A percentile compares a stretch with the other conserved stretches of the same genome.
phyloP scores from a whole-genome alignment of 495 filamentous ascomycete genomes.

The Aspergillus nidulans region DNA sequence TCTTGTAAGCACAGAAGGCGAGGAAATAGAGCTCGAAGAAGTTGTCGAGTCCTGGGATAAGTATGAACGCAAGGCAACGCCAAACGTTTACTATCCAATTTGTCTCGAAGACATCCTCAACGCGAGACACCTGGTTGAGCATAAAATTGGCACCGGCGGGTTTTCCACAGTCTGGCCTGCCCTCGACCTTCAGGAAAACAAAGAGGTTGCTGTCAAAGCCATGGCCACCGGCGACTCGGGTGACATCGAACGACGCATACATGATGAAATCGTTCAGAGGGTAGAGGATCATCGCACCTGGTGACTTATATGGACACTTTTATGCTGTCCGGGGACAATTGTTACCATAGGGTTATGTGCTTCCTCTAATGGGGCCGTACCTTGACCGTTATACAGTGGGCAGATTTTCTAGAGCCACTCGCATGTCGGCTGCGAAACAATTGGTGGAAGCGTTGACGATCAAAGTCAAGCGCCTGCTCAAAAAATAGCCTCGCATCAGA shows the following conservation, averaged over 20 bases:
- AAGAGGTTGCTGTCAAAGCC: slow-evolving; percentile 26
- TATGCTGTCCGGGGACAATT: slow-evolving; percentile 9
- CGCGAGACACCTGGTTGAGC: slow-evolving; percentile 77
- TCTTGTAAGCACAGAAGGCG: slow-evolving; percentile 7
- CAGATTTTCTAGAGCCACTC: slow-evolving; percentile 16
- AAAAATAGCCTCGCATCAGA: slow-evolving; percentile 12
- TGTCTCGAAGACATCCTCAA: slow-evolving; percentile 35
- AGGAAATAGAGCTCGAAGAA: slow-evolving; percentile 6
- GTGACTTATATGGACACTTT: slow-evolving; percentile 21
- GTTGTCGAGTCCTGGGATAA: slow-evolving; percentile 4
- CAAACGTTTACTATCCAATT: slow-evolving; percentile 17
- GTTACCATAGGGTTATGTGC: slow-evolving; percentile 26
- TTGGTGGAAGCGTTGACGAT: slow-evolving; percentile 26
- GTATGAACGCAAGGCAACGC: slow-evolving; percentile 8
- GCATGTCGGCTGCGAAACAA: slow-evolving; percentile 29
- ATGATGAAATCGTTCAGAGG: slow-evolving; percentile 24
- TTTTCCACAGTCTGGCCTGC: slow-evolving; percentile 82
- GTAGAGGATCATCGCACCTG: slow-evolving; percentile 24
- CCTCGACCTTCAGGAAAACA: slow-evolving; percentile 26
- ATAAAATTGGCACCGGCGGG: slow-evolving; percentile 83
- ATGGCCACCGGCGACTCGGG: slow-evolving; percentile 18
- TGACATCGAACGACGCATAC: slow-evolving; percentile 19
- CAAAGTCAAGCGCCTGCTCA: slow-evolving; percentile 5
- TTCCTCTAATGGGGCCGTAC: slow-evolving; percentile 26
- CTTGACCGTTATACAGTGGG: slow-evolving; percentile 15